Evolutionary conservation across 1,284 basidiomycete genomes (phyloP).

Genomic region (Moesziomyces parantarcticus): DNA sequence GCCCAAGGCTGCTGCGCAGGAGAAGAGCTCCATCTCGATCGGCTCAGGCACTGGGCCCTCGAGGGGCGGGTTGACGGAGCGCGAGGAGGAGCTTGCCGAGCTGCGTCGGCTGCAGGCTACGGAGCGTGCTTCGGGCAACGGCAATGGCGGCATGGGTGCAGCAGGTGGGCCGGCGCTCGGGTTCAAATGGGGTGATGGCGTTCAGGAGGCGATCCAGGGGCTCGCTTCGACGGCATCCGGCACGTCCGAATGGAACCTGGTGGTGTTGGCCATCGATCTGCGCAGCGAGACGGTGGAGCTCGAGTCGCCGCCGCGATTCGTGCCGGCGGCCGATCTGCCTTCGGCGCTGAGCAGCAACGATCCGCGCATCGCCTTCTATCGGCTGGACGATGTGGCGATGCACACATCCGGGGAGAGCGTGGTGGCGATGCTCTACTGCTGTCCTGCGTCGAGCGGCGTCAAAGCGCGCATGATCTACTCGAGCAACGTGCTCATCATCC

Average conservation of each 20-base stretch:
- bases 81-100: conserved; percentile 45
- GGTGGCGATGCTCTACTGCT: conserved; percentile 59
- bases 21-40: conserved; percentile 28
- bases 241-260: conserved; percentile 55
- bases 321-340: conserved; percentile 38
- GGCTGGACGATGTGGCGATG: conserved; percentile 30
- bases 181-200: conserved; percentile 44
- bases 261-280: conserved; percentile 50
- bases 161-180: conserved; percentile 27
- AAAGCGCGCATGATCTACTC: conserved; percentile 58
- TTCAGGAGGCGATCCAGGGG: conserved; percentile 44
- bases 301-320: conserved; percentile 41
- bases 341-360: conserved; percentile 30
- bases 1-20: conserved; percentile 1
- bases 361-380: conserved; percentile 52
- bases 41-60: conserved; percentile 31
- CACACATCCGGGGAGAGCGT: conserved; percentile 38
- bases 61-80: conserved; percentile 23
- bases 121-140: conserved; percentile 19
- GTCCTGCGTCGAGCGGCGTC: conserved; percentile 50
- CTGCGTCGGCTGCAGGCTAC: conserved; percentile 40
- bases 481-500: conserved; percentile 46
- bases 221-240: conserved; percentile 45
- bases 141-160: conserved; percentile 5
- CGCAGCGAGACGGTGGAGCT: conserved; percentile 43